Conservation (phyloP, 2,329 filamentous ascomycete species). For the Trichoderma afroharzianum region DNA sequence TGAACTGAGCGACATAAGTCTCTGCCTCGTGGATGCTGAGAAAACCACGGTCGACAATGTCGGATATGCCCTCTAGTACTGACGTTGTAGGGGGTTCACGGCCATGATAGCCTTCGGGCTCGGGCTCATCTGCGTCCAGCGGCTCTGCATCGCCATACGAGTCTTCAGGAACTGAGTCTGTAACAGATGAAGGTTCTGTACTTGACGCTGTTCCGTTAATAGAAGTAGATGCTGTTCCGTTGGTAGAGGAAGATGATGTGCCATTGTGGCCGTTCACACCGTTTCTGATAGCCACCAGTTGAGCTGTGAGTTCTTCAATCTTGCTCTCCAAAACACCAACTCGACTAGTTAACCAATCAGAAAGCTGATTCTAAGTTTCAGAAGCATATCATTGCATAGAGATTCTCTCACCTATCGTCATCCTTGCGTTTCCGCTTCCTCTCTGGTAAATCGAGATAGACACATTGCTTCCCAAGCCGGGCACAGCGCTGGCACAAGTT, state of each 20-base stretch:
- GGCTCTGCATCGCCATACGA: neutral
- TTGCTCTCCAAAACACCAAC: slow-evolving; percentile 12
- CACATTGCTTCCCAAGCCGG: slow-evolving; percentile 15
- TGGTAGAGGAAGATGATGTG: neutral
- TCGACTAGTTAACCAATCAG: neutral
- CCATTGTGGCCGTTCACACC: neutral
- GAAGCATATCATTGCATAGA: neutral
- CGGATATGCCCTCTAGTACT: slow-evolving; percentile 7
- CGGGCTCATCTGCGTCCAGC: neutral
- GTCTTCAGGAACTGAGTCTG: neutral
- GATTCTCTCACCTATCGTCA: neutral
- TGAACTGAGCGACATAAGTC: neutral
- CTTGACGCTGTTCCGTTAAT: neutral
- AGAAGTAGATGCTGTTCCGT: neutral
- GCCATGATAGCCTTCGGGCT: neutral
- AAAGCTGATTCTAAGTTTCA: fast-evolving
- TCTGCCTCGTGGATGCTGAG: slow-evolving; percentile 5
- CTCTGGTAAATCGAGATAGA: slow-evolving; percentile 16
- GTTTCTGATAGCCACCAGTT: neutral
- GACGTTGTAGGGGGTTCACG: neutral
- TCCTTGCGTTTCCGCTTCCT: slow-evolving; percentile 5
- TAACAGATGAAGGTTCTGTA: neutral
- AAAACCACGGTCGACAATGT: slow-evolving; percentile 15
- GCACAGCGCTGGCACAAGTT: slow-evolving; percentile 15
- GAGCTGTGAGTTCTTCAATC: slow-evolving; percentile 2